Evolutionary conservation across 306 rosid species (phyloP).

Genomic region (Hylodesmum podocarpum): DNA sequence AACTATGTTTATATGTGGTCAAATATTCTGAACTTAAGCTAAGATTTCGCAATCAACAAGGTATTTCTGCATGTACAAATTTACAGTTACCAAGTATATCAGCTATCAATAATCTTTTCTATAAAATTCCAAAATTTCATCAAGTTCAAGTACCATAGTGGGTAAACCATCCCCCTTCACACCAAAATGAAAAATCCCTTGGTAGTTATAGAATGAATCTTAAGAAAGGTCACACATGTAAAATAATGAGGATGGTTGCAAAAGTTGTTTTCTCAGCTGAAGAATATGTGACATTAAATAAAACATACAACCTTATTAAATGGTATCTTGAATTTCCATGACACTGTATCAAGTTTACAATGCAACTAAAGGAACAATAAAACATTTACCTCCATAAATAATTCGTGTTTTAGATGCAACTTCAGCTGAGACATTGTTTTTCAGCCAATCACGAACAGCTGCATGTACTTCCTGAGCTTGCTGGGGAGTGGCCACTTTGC

Average conservation of each 20-base stretch:
- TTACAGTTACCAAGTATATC: not conserved
- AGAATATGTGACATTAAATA: not conserved
- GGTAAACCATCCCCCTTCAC: not conserved
- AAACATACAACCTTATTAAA: not conserved
- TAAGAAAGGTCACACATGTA: not conserved
- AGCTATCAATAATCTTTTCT: not conserved
- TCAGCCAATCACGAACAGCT: conserved; percentile 94
- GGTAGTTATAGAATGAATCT: not conserved
- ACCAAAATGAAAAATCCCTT: not conserved
- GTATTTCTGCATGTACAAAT: not conserved
- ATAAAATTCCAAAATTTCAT: not conserved
- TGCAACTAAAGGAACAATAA: conserved; percentile 17
- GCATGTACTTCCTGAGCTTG: conserved; percentile 99
- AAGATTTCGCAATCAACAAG: conserved; percentile 1
- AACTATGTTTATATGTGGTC: not conserved
- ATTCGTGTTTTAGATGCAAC: conserved; percentile 92
- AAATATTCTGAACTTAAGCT: not conserved
- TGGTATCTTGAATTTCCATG: not conserved
- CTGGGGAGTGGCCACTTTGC: conserved; percentile 92
- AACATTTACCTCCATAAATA: conserved; percentile 86
- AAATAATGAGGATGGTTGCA: not conserved
- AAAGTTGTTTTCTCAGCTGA: not conserved
- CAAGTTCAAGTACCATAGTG: not conserved
- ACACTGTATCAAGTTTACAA: not conserved
- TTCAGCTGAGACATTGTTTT: conserved; percentile 75